These are phyloP conservation scores for Sambucus nigra DNA, from an alignment of 129 eudicot genomes.

Conservation along the genomic window DNA sequence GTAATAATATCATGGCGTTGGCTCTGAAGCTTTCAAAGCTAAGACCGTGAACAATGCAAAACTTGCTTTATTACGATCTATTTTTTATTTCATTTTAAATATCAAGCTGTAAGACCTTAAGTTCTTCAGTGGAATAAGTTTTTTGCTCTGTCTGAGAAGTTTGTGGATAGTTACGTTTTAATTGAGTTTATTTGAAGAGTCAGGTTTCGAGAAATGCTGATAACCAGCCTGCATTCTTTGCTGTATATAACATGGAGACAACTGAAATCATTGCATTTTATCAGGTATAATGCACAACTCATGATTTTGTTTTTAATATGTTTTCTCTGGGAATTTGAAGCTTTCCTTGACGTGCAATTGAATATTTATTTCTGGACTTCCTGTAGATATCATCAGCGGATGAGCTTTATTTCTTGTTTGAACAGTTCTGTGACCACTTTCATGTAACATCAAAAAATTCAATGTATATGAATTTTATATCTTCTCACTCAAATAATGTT, in stretches of 20 bases:
- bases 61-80: not conserved
- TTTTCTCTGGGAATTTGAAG: constrained; percentile 6
- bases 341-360: constrained; percentile 6
- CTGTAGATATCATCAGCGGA: constrained; percentile 78
- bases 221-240: constrained; percentile 93
- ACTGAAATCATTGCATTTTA: constrained; percentile 86
- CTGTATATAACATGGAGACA: constrained; percentile 97
- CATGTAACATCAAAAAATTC: constrained; percentile 60
- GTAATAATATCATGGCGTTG: no score
- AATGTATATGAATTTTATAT: constrained; percentile 67
- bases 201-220: constrained; percentile 92
- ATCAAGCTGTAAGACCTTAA: no score
- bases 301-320: not conserved
- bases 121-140: not conserved
- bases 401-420: constrained; percentile 80
- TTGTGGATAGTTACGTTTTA: not conserved
- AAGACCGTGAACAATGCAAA: no score
- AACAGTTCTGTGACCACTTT: constrained; percentile 84
- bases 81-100: no score
- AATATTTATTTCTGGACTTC: constrained; percentile 2
- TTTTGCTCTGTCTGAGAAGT: not conserved
- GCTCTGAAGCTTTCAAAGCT: no score
- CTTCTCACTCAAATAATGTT: constrained; percentile 87
- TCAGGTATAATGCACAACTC: constrained; percentile 43
- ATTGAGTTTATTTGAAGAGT: not conserved